phyloP scores from a whole-genome alignment of 2,329 filamentous ascomycete species.

The Tolypocladium amazonense region DNA sequence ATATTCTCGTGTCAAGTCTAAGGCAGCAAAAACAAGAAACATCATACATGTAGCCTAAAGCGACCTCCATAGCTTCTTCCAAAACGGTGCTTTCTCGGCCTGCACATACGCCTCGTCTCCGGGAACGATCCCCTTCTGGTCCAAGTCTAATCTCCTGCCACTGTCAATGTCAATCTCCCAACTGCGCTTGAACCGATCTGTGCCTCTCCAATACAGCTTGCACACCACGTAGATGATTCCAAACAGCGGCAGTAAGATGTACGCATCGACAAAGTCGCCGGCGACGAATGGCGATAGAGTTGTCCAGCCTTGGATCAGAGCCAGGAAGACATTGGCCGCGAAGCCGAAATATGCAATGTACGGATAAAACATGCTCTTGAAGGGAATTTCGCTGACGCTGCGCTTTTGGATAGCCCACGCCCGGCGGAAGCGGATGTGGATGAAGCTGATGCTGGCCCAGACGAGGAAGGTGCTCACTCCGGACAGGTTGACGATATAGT shows the following conservation, averaged over 20 bases:
- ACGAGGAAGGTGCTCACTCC: constrained; percentile 64
- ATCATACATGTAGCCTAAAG: constrained; percentile 23
- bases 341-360: constrained; percentile 51
- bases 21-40: background rate
- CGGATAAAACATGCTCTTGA: constrained; percentile 42
- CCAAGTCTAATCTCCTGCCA: constrained; percentile 43
- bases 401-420: constrained; percentile 52
- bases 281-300: constrained; percentile 47
- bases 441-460: constrained; percentile 60
- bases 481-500: constrained; percentile 59
- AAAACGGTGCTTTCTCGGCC: constrained; percentile 22
- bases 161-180: constrained; percentile 46
- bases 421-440: constrained; percentile 59
- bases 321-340: constrained; percentile 45
- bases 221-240: constrained; percentile 43
- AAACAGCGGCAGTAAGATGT: constrained; percentile 51
- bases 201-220: constrained; percentile 39
- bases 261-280: constrained; percentile 51
- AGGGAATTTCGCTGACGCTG: constrained; percentile 41
- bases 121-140: constrained; percentile 23
- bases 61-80: constrained; percentile 31
- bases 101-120: constrained; percentile 19
- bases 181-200: constrained; percentile 37
- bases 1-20: background rate
- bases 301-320: constrained; percentile 51